phyloP scores from a whole-genome alignment of 257 asterid genomes.

The Scutellaria barbata region DNA sequence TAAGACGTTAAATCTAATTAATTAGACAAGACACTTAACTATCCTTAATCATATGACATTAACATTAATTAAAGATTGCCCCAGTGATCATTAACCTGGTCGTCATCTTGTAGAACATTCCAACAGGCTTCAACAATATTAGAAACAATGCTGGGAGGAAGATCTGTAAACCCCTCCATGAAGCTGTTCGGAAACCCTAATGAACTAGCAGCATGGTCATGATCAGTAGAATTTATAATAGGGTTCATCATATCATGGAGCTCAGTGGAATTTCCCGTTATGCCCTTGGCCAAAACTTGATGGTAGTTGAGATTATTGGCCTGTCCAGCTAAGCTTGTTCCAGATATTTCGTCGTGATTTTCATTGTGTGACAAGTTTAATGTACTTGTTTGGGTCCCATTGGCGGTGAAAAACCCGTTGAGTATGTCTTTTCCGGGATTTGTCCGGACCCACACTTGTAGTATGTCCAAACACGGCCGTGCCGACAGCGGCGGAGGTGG shows the following conservation, averaged over 20 bases:
- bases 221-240: background rate
- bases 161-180: slow-evolving; percentile 25
- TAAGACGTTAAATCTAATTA: too few relatives aligned
- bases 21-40: too few relatives aligned
- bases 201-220: slow-evolving; percentile 13
- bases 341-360: background rate
- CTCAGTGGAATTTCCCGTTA: slow-evolving; percentile 25
- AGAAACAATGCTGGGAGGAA: slow-evolving; percentile 8
- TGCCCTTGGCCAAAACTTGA: slow-evolving; percentile 8
- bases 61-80: too few relatives aligned
- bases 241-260: background rate
- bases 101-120: slow-evolving; percentile 30
- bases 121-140: slow-evolving; percentile 21
- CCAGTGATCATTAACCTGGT: background rate
- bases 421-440: slow-evolving; percentile 25
- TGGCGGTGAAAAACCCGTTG: background rate
- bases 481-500: slow-evolving; percentile 5
- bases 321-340: background rate
- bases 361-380: background rate
- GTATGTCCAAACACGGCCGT: slow-evolving; percentile 42
- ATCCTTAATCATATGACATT: too few relatives aligned
- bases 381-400: background rate
- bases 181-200: slow-evolving; percentile 21
- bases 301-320: background rate
- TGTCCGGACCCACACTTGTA: slow-evolving; percentile 42